A percentile compares a stretch with the other conserved stretches of the same genome.
Conservation (phyloP, 2,329 filamentous ascomycete species). For the Aspergillus sp. region DNA sequence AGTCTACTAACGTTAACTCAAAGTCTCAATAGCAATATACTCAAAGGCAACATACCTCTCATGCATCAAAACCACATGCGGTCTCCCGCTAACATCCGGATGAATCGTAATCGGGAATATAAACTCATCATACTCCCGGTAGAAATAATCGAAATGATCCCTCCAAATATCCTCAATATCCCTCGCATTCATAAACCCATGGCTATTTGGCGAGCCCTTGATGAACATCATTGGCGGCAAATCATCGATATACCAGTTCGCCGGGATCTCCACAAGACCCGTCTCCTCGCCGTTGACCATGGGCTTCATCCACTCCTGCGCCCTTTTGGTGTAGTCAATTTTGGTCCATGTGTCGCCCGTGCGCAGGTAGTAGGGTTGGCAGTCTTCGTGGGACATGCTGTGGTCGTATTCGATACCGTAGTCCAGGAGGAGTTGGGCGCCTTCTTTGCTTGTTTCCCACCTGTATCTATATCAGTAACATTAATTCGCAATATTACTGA, state of each 20-base stretch:
- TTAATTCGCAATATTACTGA: not conserved
- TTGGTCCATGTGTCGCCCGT: conserved; percentile 40
- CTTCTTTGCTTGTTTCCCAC: conserved; percentile 66
- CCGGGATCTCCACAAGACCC: conserved; percentile 38
- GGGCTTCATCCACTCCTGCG: conserved; percentile 41
- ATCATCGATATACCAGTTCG: conserved; percentile 40
- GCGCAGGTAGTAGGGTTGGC: conserved; percentile 38
- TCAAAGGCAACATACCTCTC: conserved; percentile 45
- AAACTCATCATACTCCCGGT: conserved; percentile 68
- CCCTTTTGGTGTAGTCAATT: conserved; percentile 35
- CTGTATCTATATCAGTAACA: conserved; percentile 1
- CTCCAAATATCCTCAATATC: conserved; percentile 57
- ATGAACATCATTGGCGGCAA: conserved; percentile 42
- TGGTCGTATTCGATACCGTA: conserved; percentile 43
- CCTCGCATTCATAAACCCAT: conserved; percentile 52
- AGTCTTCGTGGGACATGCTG: conserved; percentile 40
- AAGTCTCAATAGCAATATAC: not conserved
- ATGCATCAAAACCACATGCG: conserved; percentile 67
- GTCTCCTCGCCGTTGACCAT: conserved; percentile 40
- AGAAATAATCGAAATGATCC: conserved; percentile 61
- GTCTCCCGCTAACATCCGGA: conserved; percentile 64
- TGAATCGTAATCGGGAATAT: conserved; percentile 72
- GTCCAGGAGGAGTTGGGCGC: conserved; percentile 42
- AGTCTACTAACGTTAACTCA: conserved; percentile 12
- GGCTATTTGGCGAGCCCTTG: conserved; percentile 43